A percentile compares a stretch with the other conserved stretches of the same genome.
These are phyloP conservation scores for Hymenotorrendiella dingleyae DNA, from an alignment of 2,329 filamentous ascomycete genomes.

Conservation along the genomic window DNA sequence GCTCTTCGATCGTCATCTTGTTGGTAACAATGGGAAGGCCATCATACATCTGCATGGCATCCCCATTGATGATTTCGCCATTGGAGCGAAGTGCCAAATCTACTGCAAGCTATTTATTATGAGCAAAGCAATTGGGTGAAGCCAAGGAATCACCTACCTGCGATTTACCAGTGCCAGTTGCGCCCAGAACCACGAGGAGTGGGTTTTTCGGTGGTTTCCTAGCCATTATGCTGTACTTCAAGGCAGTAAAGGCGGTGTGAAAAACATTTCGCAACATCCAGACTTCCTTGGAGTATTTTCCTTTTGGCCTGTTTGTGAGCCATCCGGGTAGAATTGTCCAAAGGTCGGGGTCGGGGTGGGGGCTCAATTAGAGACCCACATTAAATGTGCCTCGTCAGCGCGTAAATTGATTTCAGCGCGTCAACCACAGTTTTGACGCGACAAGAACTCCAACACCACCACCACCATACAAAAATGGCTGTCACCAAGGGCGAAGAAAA, in stretches of 20 bases:
- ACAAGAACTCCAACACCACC: constrained; percentile 10
- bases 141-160: constrained; percentile 49
- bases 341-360: too few relatives aligned
- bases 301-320: too few relatives aligned
- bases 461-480: constrained; percentile 19
- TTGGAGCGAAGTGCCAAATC: constrained; percentile 77
- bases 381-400: too few relatives aligned
- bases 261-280: constrained; percentile 17
- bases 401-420: constrained; percentile 12
- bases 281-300: too few relatives aligned
- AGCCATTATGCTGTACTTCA: constrained; percentile 12
- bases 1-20: constrained; percentile 72
- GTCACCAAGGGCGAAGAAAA: constrained; percentile 29
- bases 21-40: constrained; percentile 94
- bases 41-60: constrained; percentile 96
- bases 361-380: too few relatives aligned
- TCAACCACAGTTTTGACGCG: constrained; percentile 13
- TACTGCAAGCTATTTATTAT: constrained; percentile 52
- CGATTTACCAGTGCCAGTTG: constrained; percentile 90
- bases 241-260: background rate
- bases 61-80: constrained; percentile 93
- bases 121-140: constrained; percentile 1
- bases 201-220: constrained; percentile 44
- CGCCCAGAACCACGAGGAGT: constrained; percentile 76
- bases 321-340: too few relatives aligned